Evolutionary conservation across 2,329 filamentous ascomycete genomes (phyloP), one percentile per base, ranked within the genome.

Genomic region (Colletotrichum sp.): DNA sequence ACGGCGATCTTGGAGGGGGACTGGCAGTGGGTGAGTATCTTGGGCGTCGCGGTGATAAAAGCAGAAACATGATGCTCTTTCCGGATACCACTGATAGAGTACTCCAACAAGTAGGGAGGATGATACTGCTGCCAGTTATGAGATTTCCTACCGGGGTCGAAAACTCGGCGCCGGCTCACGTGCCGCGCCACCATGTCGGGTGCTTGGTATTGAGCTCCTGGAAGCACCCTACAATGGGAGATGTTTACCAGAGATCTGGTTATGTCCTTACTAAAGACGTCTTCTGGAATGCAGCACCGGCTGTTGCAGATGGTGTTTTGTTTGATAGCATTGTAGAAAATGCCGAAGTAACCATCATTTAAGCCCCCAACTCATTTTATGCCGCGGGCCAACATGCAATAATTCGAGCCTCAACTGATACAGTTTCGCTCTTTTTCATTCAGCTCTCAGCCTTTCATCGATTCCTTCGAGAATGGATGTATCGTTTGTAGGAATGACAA

Each of bases 401-500:
- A 1, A 8, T 22, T 1, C 0, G 3, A 7, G 44, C 11, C 44
- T n/a, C n/a, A 48, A 13, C 1, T 48, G 6, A 12, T 11, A 22
- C 2, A 12, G 12, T 48, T 22, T 22, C 44, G 44, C 19, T 48
- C 3, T 48, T 34, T 15, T 2, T 34, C 4, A 34, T 12, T 13
- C 12, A 6, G 13, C 32, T 36, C 2, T 15, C 6, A 15, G 34
- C 36, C 8, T 9, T 44, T 44, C 36, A 44, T 44, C 8, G 6
- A 44, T 44, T 19, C 19, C 16, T 11, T 44, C 8, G 39, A n/a
- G 16, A 44, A 19, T 44, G 39, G 39, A 44, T 44, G 16, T 1
- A 44, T 44, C 11, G 0, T 7, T 52, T 1, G 5, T 12, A 1
- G 9, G 4, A 48, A 12, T 48, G 1, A 1, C 9, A 48, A 12